A percentile compares a stretch with the other conserved stretches of the same genome.
phyloP scores from a whole-genome alignment of 257 asterid genomes.

The Jasminum sambac region DNA sequence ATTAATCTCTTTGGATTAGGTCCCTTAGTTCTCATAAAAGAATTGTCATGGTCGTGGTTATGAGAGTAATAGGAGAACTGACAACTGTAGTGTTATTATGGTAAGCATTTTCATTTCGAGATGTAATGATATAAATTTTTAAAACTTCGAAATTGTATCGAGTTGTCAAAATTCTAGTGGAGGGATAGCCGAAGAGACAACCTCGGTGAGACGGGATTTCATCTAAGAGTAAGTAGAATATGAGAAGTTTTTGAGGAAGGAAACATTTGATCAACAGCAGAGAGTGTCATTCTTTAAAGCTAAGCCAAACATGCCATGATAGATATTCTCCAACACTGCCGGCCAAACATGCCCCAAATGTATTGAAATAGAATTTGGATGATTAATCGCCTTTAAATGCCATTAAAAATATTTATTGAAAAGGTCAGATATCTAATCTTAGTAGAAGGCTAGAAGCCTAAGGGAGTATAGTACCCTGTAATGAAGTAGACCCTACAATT shows the following conservation, averaged over 20 bases:
- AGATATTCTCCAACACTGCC: background rate
- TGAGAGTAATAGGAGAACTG: too few species aligned
- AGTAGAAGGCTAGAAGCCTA: background rate
- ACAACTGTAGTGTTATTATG: too few species aligned
- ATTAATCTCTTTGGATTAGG: background rate
- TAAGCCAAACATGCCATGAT: background rate
- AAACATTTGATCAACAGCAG: background rate
- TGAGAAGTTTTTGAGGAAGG: background rate
- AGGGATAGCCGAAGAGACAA: background rate
- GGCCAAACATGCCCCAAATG: background rate
- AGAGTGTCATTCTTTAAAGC: background rate
- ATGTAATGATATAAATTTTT: background rate
- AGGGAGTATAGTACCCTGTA: background rate
- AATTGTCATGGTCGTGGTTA: too few species aligned
- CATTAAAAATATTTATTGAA: background rate
- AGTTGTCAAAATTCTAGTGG: background rate
- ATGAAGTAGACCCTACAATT: background rate
- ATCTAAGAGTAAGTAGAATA: conserved; percentile 2
- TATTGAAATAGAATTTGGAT: background rate
- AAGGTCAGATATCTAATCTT: background rate
- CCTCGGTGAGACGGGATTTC: too few species aligned
- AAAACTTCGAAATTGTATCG: background rate
- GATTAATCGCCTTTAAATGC: background rate
- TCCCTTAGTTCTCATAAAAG: background rate
- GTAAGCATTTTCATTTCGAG: too few species aligned